phyloP scores from a whole-genome alignment of 148 eudicot species.

The Rhododendron ferrugineum region DNA sequence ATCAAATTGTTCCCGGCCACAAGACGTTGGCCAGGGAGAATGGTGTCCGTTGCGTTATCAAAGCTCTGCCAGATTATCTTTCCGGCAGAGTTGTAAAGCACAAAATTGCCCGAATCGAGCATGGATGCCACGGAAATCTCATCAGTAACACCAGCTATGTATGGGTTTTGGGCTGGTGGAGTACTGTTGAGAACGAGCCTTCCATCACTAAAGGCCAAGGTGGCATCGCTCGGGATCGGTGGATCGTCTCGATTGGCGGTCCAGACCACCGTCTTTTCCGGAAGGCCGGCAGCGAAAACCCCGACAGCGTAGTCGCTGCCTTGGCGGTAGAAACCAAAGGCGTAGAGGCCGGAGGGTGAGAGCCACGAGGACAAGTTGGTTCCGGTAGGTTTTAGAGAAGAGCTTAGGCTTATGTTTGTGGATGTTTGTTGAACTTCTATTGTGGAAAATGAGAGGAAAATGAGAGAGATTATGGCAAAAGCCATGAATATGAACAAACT shows the following conservation, averaged over 20 bases:
- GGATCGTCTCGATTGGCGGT: constrained; percentile 13
- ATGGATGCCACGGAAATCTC: constrained; percentile 8
- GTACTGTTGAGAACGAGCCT: background rate
- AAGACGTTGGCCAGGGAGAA: constrained; percentile 13
- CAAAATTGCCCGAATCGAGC: constrained; percentile 23
- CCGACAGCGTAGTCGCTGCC: constrained; percentile 15
- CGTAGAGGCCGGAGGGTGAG: constrained; percentile 17
- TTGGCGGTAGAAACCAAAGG: constrained; percentile 29
- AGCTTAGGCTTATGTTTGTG: background rate
- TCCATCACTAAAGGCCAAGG: background rate
- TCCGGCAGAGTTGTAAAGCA: constrained; percentile 2
- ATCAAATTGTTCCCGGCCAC: background rate
- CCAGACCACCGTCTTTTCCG: constrained; percentile 23
- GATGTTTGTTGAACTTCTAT: background rate
- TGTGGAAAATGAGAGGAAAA: background rate
- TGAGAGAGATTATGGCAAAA: background rate
- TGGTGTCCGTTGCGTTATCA: constrained; percentile 16
- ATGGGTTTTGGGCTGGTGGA: background rate
- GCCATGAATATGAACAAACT: background rate
- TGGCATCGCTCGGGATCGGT: background rate
- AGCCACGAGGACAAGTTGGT: background rate
- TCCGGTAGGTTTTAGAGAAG: background rate
- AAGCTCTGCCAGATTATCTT: constrained; percentile 19
- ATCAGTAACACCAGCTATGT: background rate
- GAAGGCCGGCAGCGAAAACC: background rate